Evolutionary conservation across 768 basidiomycete species (phyloP).

Genomic region (Pulveroboletus sp.): DNA sequence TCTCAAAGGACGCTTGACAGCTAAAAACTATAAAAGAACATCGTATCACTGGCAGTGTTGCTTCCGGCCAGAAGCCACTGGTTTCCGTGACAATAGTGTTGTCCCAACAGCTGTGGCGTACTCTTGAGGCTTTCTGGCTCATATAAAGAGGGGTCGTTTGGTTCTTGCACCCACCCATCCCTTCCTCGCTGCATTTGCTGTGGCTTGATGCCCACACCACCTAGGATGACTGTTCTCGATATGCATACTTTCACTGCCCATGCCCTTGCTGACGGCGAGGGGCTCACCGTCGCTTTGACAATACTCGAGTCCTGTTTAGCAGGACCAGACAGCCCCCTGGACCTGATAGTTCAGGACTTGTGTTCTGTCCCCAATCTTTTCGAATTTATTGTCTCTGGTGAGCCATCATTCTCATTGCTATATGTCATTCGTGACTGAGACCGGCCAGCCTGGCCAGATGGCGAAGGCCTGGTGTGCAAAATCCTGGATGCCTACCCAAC

Average conservation of each 20-base stretch:
- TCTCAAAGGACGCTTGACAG: too few relatives aligned
- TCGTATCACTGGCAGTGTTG: too few relatives aligned
- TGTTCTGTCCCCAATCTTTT: conserved; percentile 26
- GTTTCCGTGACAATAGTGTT: too few relatives aligned
- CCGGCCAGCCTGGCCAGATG: conserved; percentile 12
- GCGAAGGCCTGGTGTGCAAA: conserved; percentile 17
- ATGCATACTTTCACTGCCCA: conserved; percentile 15
- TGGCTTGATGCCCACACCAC: neutral
- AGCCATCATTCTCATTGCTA: neutral
- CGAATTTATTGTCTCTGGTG: conserved; percentile 30
- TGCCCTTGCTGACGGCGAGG: conserved; percentile 17
- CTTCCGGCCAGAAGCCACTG: too few relatives aligned
- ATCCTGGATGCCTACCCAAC: conserved; percentile 36
- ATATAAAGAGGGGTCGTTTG: neutral
- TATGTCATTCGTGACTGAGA: neutral
- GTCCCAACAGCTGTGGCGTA: too few relatives aligned
- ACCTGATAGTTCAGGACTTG: conserved; percentile 27
- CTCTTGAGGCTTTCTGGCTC: too few relatives aligned
- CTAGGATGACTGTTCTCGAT: conserved; percentile 11
- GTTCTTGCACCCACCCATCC: too few relatives aligned
- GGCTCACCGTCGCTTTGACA: conserved; percentile 13
- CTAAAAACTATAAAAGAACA: too few relatives aligned
- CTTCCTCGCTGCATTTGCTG: too few relatives aligned
- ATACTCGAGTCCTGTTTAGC: conserved; percentile 26
- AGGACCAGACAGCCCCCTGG: conserved; percentile 18